Evolutionary conservation across 176 grass and related monocot genomes (phyloP).

Genomic region (Hsuehochloa calcarea): DNA sequence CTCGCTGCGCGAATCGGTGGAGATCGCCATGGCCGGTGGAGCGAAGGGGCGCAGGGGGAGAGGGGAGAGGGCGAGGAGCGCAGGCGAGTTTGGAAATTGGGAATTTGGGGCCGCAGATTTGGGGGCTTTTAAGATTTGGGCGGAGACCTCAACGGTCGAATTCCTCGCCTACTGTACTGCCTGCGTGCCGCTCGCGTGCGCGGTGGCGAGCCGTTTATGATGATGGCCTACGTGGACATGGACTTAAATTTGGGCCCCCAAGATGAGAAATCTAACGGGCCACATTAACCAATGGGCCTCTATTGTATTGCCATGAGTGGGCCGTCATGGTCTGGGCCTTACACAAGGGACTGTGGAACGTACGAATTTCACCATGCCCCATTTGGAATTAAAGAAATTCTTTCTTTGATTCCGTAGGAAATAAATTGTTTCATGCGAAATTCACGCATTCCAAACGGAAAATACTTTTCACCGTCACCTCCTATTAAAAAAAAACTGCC

Average conservation of each 20-base stretch:
- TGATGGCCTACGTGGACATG: background rate
- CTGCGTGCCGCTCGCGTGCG: slow-evolving; percentile 32
- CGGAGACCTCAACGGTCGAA: slow-evolving; percentile 61
- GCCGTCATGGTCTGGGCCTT: background rate
- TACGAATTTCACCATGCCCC: background rate
- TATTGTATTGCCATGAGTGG: background rate
- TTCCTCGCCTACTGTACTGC: slow-evolving; percentile 2
- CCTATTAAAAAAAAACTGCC: background rate
- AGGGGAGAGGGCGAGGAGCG: background rate
- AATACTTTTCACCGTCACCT: background rate
- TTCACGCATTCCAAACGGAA: too few species aligned
- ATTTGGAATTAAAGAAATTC: background rate
- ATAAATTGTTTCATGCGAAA: too few species aligned
- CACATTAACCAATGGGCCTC: background rate
- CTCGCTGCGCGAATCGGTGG: slow-evolving; percentile 52
- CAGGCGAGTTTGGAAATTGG: slow-evolving; percentile 19
- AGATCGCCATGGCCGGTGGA: slow-evolving; percentile 55
- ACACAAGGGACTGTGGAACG: too few species aligned
- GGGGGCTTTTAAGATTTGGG: slow-evolving; percentile 18
- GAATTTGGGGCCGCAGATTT: background rate
- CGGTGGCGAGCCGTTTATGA: background rate
- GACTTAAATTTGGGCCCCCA: background rate
- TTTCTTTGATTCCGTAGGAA: too few species aligned
- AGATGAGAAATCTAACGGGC: background rate
- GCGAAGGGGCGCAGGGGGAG: background rate